Conservation (phyloP, 192 early-diverging fungal genomes). For the Gryganskiella cystojenkinii region DNA sequence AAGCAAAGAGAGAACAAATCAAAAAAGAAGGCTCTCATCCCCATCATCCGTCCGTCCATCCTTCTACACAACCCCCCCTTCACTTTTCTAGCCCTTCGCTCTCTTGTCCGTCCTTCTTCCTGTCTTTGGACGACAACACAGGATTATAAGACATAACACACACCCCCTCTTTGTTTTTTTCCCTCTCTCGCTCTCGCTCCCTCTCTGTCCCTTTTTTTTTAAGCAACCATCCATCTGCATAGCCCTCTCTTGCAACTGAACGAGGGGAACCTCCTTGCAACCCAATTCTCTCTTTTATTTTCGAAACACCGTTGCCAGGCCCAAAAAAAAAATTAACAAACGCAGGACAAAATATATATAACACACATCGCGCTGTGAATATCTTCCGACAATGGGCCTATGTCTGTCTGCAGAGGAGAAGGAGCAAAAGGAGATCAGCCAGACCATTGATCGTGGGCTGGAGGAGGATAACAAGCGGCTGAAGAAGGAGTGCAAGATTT, state of each 20-base stretch:
- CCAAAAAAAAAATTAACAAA: background rate
- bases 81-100: background rate
- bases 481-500: constrained; percentile 75
- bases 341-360: too few relatives aligned
- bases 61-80: background rate
- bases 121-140: background rate
- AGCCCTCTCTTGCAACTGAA: background rate
- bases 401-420: constrained; percentile 69
- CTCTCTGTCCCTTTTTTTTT: background rate
- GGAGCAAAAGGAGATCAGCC: constrained; percentile 51
- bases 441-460: constrained; percentile 64
- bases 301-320: background rate
- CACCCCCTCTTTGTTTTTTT: background rate
- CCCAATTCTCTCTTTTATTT: background rate
- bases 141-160: background rate
- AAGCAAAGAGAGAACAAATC: too few relatives aligned
- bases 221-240: background rate
- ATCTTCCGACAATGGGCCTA: constrained; percentile 67
- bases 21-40: too few relatives aligned
- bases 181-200: background rate
- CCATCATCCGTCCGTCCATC: background rate
- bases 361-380: too few relatives aligned
- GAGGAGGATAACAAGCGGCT: constrained; percentile 64
- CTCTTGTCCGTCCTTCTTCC: background rate
- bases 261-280: background rate